Conservation (phyloP, 2,329 filamentous ascomycete genomes). For the Claviceps sorghi region DNA sequence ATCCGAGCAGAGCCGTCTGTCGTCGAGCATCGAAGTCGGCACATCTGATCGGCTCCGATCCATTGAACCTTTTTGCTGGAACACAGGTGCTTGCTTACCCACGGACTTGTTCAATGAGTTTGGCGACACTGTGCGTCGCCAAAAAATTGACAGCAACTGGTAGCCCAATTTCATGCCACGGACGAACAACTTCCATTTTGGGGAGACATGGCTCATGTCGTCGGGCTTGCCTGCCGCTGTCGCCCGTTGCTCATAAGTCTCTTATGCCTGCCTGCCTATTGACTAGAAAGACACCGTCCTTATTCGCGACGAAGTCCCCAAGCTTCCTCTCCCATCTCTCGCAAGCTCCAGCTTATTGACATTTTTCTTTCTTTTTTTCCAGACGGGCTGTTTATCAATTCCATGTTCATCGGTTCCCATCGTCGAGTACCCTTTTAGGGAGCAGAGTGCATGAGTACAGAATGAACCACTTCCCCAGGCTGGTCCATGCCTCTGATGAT, state of each 20-base stretch:
- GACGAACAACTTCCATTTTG: not conserved
- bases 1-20: not conserved
- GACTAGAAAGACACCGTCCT: not conserved
- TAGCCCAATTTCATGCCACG: not conserved
- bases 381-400: too few relatives aligned
- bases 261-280: not conserved
- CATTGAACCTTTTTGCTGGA: not conserved
- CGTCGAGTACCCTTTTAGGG: not conserved
- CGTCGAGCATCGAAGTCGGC: not conserved
- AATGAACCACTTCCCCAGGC: not conserved
- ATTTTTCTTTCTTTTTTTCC: not conserved
- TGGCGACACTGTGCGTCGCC: not conserved
- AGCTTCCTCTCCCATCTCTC: not conserved
- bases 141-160: not conserved
- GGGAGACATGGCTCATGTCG: not conserved
- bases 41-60: not conserved
- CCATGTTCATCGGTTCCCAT: not conserved
- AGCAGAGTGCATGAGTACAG: not conserved
- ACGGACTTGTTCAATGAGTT: not conserved
- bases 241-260: not conserved
- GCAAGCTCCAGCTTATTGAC: not conserved
- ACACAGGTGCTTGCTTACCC: not conserved
- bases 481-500: not conserved
- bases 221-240: not conserved
- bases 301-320: too few relatives aligned